These are phyloP conservation scores for Pleurotus pulmonarius DNA, from an alignment of 768 basidiomycete genomes.

Conservation along the genomic window DNA sequence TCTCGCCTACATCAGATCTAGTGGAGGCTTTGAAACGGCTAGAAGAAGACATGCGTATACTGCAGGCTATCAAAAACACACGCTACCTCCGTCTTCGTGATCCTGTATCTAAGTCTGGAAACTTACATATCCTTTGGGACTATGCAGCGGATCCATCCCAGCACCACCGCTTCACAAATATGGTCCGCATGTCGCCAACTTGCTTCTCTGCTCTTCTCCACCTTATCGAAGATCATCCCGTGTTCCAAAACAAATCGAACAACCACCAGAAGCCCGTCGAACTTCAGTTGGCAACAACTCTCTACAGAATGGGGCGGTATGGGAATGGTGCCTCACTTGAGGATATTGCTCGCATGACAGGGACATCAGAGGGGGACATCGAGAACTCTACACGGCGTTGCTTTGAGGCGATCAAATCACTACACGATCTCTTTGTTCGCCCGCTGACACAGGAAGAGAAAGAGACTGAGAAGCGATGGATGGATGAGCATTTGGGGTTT, in stretches of 20 bases:
- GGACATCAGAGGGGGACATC: conserved; percentile 17
- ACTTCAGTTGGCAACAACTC: conserved; percentile 25
- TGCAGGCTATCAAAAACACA: too few relatives aligned
- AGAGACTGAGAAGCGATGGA: conserved; percentile 21
- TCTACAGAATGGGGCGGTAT: conserved; percentile 22
- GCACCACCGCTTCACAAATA: conserved; percentile 16
- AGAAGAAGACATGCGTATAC: too few relatives aligned
- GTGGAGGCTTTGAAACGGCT: too few relatives aligned
- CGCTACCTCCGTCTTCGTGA: too few relatives aligned
- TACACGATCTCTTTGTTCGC: conserved; percentile 14
- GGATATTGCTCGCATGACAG: conserved; percentile 21
- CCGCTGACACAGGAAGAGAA: conserved; percentile 17
- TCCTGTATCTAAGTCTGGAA: too few relatives aligned
- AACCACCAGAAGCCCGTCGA: conserved; percentile 21
- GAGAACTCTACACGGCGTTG: conserved; percentile 15
- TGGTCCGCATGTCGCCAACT: conserved; percentile 20
- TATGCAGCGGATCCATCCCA: too few relatives aligned
- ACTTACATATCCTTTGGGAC: too few relatives aligned
- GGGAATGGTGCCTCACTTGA: conserved; percentile 23
- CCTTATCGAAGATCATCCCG: conserved; percentile 17
- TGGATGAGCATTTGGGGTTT: conserved; percentile 14
- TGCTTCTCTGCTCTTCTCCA: conserved; percentile 19
- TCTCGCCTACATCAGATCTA: too few relatives aligned
- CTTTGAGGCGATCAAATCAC: conserved; percentile 16
- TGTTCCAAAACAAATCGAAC: conserved; percentile 21